These are phyloP conservation scores for Miamiensis avidus DNA, from an alignment of 169 alveolate species.

Conservation along the genomic window DNA sequence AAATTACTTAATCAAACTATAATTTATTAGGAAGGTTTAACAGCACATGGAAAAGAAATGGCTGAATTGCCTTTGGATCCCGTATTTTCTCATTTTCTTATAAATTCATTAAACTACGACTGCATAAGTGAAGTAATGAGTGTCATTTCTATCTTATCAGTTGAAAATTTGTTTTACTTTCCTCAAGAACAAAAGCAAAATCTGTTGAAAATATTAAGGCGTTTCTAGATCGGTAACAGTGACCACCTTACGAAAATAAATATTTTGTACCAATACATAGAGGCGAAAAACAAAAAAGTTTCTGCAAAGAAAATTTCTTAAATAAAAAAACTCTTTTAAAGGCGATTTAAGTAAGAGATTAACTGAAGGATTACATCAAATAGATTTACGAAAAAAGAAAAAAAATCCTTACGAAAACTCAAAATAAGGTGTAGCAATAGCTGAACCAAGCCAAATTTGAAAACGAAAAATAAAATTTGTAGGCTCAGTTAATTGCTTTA, in stretches of 20 bases:
- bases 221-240: slow-evolving; percentile 61
- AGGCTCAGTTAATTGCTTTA: slow-evolving; percentile 4
- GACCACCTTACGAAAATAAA: slow-evolving; percentile 76
- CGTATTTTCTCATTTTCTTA: slow-evolving; percentile 61
- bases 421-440: not conserved
- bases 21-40: slow-evolving; percentile 40
- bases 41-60: slow-evolving; percentile 69
- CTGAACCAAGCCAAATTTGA: slow-evolving; percentile 4
- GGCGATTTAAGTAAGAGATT: slow-evolving; percentile 60
- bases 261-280: slow-evolving; percentile 58
- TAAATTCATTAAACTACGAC: slow-evolving; percentile 52
- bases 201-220: slow-evolving; percentile 60
- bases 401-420: slow-evolving; percentile 7
- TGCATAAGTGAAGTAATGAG: slow-evolving; percentile 59
- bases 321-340: slow-evolving; percentile 74
- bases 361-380: slow-evolving; percentile 60
- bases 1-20: not conserved
- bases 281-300: slow-evolving; percentile 59
- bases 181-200: slow-evolving; percentile 55
- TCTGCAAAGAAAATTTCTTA: slow-evolving; percentile 73
- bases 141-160: slow-evolving; percentile 66
- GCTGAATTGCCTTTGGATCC: slow-evolving; percentile 79
- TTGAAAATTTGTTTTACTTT: slow-evolving; percentile 74
- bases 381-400: not conserved
- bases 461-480: slow-evolving; percentile 6